Conservation (phyloP, 129 eudicot species). For the Dittrichia graveolens region DNA sequence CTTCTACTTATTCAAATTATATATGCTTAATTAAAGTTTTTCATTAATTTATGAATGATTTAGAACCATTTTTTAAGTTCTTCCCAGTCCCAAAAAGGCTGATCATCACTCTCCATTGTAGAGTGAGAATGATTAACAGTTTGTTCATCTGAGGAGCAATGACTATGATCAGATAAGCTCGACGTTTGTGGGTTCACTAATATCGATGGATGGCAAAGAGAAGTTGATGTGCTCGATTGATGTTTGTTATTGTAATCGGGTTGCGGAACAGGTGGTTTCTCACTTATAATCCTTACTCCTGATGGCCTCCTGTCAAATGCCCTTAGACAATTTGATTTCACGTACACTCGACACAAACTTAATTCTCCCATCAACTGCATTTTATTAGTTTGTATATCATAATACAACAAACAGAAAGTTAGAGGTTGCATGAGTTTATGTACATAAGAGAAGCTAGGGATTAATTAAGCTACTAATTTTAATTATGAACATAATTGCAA, state of each 20-base stretch:
- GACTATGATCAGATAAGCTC: conserved; percentile 18
- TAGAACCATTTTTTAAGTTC: conserved; percentile 28
- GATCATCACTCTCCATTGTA: conserved; percentile 31
- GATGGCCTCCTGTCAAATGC: conserved; percentile 65
- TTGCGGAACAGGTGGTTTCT: conserved; percentile 19
- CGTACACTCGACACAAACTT: conserved; percentile 67
- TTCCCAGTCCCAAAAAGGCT: conserved; percentile 44
- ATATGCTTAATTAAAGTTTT: not conserved
- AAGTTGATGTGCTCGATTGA: conserved; percentile 21
- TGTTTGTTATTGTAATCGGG: conserved; percentile 9
- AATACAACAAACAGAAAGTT: not conserved
- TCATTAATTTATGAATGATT: not conserved
- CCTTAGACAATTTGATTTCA: conserved; percentile 46
- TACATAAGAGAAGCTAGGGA: not conserved
- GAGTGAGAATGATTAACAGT: conserved; percentile 7
- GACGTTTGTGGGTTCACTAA: not conserved
- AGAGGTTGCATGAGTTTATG: not conserved
- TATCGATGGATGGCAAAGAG: conserved; percentile 13
- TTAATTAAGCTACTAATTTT: not conserved
- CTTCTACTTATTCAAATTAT: conserved; percentile 1
- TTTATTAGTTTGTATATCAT: not conserved
- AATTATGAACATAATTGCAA: not conserved
- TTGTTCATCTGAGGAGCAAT: conserved; percentile 36
- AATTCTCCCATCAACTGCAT: conserved; percentile 54
- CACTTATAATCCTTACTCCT: conserved; percentile 14